phyloP scores from a whole-genome alignment of 805 yeast species.

The Lachancea sp. region DNA sequence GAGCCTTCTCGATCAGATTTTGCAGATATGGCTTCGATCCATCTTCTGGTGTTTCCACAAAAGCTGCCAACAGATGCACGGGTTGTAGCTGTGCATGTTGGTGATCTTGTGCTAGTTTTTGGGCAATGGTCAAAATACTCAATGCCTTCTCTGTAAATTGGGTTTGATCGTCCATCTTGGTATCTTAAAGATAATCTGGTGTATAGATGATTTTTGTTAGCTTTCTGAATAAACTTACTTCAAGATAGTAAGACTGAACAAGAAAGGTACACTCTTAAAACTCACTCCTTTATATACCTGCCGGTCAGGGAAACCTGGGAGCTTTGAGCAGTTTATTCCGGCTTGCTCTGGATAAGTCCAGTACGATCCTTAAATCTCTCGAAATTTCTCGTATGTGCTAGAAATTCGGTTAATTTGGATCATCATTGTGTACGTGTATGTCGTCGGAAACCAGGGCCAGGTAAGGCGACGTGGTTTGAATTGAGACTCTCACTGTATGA shows the following conservation, averaged over 20 bases:
- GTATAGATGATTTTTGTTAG: background rate
- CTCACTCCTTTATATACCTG: background rate
- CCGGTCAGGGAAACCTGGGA: background rate
- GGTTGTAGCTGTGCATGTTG: slow-evolving; percentile 80
- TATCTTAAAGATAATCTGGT: background rate
- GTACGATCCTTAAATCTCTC: background rate
- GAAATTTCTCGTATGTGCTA: background rate
- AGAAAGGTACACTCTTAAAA: background rate
- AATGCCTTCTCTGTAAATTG: slow-evolving; percentile 94
- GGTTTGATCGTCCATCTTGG: slow-evolving; percentile 40
- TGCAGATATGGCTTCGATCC: slow-evolving; percentile 62
- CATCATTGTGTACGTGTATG: background rate
- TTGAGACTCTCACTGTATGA: too few species aligned
- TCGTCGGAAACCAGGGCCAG: background rate
- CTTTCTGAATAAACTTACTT: background rate
- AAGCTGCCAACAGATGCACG: slow-evolving; percentile 86
- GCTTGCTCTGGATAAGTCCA: background rate
- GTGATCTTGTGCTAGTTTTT: slow-evolving; percentile 76
- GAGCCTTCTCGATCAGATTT: slow-evolving; percentile 75
- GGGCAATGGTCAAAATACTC: slow-evolving; percentile 70
- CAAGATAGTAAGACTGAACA: too few species aligned
- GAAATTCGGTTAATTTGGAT: background rate
- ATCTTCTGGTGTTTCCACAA: slow-evolving; percentile 56
- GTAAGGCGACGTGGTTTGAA: background rate
- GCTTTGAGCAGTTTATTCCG: background rate